phyloP scores from a whole-genome alignment of 78 protist genomes.

The Paratrimastix pyriformis region DNA sequence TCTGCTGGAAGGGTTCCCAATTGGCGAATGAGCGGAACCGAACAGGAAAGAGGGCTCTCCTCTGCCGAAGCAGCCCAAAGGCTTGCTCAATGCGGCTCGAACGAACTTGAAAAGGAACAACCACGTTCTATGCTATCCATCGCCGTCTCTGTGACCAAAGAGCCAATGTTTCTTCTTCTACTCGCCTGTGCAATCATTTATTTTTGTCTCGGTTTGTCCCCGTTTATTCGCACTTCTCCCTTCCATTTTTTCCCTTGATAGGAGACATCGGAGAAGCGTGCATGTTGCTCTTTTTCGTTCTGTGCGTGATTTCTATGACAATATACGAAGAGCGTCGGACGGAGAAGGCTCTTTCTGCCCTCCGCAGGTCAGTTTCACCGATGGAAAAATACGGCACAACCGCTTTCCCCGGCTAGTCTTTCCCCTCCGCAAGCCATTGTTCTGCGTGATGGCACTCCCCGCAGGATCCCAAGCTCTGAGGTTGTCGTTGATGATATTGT shows the following conservation, averaged over 20 bases:
- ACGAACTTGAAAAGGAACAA: neutral
- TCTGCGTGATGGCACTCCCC: neutral
- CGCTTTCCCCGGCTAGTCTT: too few species aligned
- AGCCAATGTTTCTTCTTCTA: conserved; percentile 8
- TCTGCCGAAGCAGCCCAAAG: neutral
- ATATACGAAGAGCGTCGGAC: neutral
- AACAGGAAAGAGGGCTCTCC: too few species aligned
- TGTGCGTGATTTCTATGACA: neutral
- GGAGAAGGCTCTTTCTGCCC: conserved; percentile 3
- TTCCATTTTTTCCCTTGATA: too few species aligned
- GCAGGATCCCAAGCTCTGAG: neutral
- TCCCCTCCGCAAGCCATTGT: conserved; percentile 4
- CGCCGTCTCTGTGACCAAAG: neutral
- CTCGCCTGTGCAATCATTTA: neutral
- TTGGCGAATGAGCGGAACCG: too few species aligned
- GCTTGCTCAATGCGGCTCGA: neutral
- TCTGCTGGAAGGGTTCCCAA: too few species aligned
- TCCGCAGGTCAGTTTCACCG: too few species aligned
- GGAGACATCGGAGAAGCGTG: too few species aligned
- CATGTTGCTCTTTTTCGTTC: too few species aligned
- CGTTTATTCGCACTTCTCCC: too few species aligned
- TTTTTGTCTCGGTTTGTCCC: neutral
- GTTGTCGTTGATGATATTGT: neutral
- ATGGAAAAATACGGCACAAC: too few species aligned
- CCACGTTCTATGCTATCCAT: neutral